Percentiles rank a stretch among this genome's conserved stretches.
Evolutionary conservation across 768 basidiomycete genomes (phyloP).

Genomic region (Russula vinacea): DNA sequence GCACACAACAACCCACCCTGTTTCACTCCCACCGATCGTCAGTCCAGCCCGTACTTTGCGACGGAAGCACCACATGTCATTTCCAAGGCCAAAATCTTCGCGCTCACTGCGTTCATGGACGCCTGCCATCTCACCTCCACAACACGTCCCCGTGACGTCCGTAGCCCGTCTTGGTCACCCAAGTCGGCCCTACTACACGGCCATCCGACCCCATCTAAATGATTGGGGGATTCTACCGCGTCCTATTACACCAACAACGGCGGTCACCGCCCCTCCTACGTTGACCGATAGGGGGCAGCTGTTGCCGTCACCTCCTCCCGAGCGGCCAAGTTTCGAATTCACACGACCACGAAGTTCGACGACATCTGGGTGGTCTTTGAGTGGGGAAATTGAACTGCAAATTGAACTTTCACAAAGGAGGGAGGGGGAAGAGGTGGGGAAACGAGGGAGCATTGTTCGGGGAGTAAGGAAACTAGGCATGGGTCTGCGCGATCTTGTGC

Average conservation of each 20-base stretch:
- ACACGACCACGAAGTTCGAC: constrained; percentile 23
- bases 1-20: not conserved
- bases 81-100: constrained; percentile 23
- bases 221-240: not conserved
- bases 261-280: constrained; percentile 4
- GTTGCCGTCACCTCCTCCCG: constrained; percentile 9
- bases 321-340: constrained; percentile 25
- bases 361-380: constrained; percentile 27
- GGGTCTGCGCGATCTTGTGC: constrained; percentile 23
- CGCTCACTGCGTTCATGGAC: constrained; percentile 24
- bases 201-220: constrained; percentile 23
- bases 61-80: constrained; percentile 26
- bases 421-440: constrained; percentile 18
- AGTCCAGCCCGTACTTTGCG: constrained; percentile 21
- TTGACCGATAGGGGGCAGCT: not conserved
- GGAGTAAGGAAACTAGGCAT: constrained; percentile 22
- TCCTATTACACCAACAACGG: constrained; percentile 9
- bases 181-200: constrained; percentile 29
- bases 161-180: constrained; percentile 27
- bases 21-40: constrained; percentile 25
- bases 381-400: constrained; percentile 28
- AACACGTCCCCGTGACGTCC: not conserved
- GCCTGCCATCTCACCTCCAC: constrained; percentile 5
- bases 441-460: constrained; percentile 17
- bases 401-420: constrained; percentile 27